phyloP scores from a whole-genome alignment of 768 basidiomycete genomes.

The Lactarius deliciosus region DNA sequence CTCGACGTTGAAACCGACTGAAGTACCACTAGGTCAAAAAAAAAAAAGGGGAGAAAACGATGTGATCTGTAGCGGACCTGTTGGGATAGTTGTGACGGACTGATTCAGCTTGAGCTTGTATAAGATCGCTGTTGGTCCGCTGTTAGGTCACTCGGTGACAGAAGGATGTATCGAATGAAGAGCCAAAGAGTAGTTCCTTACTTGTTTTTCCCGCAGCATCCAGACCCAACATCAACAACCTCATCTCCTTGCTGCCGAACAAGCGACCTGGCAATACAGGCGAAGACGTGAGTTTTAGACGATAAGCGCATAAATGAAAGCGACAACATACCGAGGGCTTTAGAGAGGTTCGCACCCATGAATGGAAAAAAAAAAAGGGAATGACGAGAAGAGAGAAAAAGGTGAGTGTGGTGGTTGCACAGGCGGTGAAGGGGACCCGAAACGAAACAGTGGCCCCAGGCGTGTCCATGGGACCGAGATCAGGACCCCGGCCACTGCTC shows the following conservation, averaged over 20 bases:
- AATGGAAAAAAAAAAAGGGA: slow-evolving; percentile 43
- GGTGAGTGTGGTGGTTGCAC: slow-evolving; percentile 14
- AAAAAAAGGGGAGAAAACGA: neutral
- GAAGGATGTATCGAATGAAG: slow-evolving; percentile 21
- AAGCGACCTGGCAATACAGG: slow-evolving; percentile 65
- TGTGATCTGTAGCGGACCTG: slow-evolving; percentile 53
- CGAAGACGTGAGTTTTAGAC: slow-evolving; percentile 17
- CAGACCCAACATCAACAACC: slow-evolving; percentile 92
- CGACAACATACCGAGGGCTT: slow-evolving; percentile 62
- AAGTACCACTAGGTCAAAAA: neutral
- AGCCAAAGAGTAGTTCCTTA: slow-evolving; percentile 41
- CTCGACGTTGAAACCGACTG: slow-evolving; percentile 98
- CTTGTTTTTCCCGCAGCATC: slow-evolving; percentile 99
- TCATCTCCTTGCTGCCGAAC: slow-evolving; percentile 99
- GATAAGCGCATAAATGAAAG: slow-evolving; percentile 7
- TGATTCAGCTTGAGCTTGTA: slow-evolving; percentile 99
- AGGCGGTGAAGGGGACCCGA: neutral
- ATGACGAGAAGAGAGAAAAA: slow-evolving; percentile 46
- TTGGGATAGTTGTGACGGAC: slow-evolving; percentile 97
- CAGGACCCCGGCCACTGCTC: slow-evolving; percentile 9
- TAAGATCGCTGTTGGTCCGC: slow-evolving; percentile 71
- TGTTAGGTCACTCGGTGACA: slow-evolving; percentile 4
- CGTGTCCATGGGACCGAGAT: neutral
- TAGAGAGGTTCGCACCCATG: slow-evolving; percentile 88
- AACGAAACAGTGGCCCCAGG: slow-evolving; percentile 1